Evolutionary conservation across 371 early-diverging fungal genomes (phyloP).

Genomic region (Gilbertella persicaria): DNA sequence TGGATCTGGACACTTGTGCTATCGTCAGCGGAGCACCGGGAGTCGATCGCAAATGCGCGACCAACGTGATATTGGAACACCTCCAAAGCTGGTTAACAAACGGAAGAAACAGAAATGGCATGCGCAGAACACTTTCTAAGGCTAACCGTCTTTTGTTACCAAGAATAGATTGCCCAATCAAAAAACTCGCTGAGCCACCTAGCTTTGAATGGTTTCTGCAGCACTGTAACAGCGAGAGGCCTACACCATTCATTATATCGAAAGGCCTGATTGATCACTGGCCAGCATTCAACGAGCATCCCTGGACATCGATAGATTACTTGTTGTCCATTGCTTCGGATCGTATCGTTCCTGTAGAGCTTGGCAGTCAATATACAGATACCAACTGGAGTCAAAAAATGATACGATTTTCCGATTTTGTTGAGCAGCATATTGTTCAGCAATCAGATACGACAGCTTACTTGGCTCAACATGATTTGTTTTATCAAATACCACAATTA

Average conservation of each 20-base stretch:
- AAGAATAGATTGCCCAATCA: constrained; percentile 21
- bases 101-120: neutral
- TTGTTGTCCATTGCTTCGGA: constrained; percentile 64
- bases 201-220: constrained; percentile 25
- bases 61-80: constrained; percentile 34
- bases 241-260: constrained; percentile 51
- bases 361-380: constrained; percentile 80
- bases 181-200: constrained; percentile 15
- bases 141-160: neutral
- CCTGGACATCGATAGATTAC: constrained; percentile 68
- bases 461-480: constrained; percentile 90
- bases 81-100: constrained; percentile 25
- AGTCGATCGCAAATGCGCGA: constrained; percentile 28
- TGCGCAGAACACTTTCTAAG: neutral
- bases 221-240: constrained; percentile 17
- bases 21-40: constrained; percentile 62
- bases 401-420: constrained; percentile 75
- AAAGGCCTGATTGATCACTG: constrained; percentile 63
- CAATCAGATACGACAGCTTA: constrained; percentile 51
- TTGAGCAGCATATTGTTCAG: constrained; percentile 49
- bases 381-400: constrained; percentile 77
- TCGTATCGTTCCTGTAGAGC: constrained; percentile 87
- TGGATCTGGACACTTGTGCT: constrained; percentile 49
- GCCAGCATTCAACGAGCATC: constrained; percentile 65
- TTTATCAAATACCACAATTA: constrained; percentile 78